Percentiles rank a stretch among this genome's conserved stretches.
These are phyloP conservation scores for Apophysomyces sp. DNA, from an alignment of 371 early-diverging fungal species.

Conservation along the genomic window DNA sequence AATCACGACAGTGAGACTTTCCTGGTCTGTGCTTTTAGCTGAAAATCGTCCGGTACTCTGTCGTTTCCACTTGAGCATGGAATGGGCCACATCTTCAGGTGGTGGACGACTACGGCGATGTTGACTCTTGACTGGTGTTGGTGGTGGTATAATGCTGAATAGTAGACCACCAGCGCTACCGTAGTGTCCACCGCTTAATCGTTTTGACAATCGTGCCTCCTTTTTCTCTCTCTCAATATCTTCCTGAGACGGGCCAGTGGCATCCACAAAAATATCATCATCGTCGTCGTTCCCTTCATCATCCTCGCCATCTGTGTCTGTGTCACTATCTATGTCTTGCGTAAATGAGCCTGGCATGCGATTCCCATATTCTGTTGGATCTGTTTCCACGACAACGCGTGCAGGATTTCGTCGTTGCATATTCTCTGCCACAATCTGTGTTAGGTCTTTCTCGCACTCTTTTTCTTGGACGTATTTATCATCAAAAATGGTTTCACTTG, in stretches of 20 bases:
- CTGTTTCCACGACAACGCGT: not conserved
- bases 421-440: constrained; percentile 17
- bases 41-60: constrained; percentile 20
- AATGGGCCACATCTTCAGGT: constrained; percentile 34
- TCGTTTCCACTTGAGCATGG: constrained; percentile 46
- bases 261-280: constrained; percentile 44
- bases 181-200: constrained; percentile 50
- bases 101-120: constrained; percentile 23
- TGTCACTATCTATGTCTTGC: constrained; percentile 3
- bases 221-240: constrained; percentile 39
- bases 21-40: not conserved
- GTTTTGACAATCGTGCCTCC: constrained; percentile 34
- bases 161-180: constrained; percentile 51
- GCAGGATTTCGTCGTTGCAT: constrained; percentile 22
- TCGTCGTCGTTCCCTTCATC: constrained; percentile 24
- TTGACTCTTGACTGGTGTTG: constrained; percentile 7
- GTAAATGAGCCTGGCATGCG: not conserved
- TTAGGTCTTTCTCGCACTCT: not conserved
- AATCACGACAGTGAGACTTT: not conserved
- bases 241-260: constrained; percentile 32
- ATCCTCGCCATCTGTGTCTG: constrained; percentile 18
- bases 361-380: not conserved
- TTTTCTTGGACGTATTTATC: not conserved
- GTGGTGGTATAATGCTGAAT: constrained; percentile 22
- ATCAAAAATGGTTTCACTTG: constrained; percentile 1